Conservation (phyloP, 2,329 filamentous ascomycete species). For the Phaeosphaeriaceae sp. region DNA sequence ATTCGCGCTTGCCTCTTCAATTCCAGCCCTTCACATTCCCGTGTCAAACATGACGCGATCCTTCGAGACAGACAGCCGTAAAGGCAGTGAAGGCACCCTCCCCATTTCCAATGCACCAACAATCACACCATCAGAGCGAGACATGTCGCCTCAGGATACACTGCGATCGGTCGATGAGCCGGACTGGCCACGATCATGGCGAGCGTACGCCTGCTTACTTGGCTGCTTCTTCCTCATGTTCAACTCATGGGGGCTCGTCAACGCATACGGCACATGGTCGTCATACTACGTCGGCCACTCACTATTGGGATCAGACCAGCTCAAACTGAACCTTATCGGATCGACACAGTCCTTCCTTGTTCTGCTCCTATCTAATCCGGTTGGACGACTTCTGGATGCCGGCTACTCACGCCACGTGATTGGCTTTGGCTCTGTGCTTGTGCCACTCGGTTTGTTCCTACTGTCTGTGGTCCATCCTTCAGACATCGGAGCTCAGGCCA, state of each 20-base stretch:
- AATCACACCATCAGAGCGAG: slow-evolving; percentile 31
- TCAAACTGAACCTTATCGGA: slow-evolving; percentile 57
- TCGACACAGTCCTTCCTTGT: slow-evolving; percentile 57
- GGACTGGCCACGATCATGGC: slow-evolving; percentile 55
- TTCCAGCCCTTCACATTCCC: background rate
- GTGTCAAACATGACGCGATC: slow-evolving; percentile 20
- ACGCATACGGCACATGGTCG: slow-evolving; percentile 59
- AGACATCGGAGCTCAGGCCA: slow-evolving; percentile 44
- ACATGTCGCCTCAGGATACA: slow-evolving; percentile 23
- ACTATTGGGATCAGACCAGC: slow-evolving; percentile 48
- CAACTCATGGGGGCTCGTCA: slow-evolving; percentile 58
- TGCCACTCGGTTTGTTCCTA: slow-evolving; percentile 54
- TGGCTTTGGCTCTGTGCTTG: slow-evolving; percentile 50
- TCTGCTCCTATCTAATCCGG: slow-evolving; percentile 53
- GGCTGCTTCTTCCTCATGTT: slow-evolving; percentile 61
- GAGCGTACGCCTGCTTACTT: slow-evolving; percentile 53
- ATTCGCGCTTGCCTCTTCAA: slow-evolving; percentile 13
- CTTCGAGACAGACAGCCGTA: slow-evolving; percentile 26
- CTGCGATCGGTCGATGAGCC: slow-evolving; percentile 34
- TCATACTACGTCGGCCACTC: slow-evolving; percentile 58
- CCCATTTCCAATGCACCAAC: slow-evolving; percentile 34
- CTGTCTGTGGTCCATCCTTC: slow-evolving; percentile 52
- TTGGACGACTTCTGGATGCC: slow-evolving; percentile 59
- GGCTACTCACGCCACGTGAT: slow-evolving; percentile 52
- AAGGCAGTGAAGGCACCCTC: slow-evolving; percentile 26